Conservation (phyloP, 768 basidiomycete genomes). For the Amanita pseudoporphyria region DNA sequence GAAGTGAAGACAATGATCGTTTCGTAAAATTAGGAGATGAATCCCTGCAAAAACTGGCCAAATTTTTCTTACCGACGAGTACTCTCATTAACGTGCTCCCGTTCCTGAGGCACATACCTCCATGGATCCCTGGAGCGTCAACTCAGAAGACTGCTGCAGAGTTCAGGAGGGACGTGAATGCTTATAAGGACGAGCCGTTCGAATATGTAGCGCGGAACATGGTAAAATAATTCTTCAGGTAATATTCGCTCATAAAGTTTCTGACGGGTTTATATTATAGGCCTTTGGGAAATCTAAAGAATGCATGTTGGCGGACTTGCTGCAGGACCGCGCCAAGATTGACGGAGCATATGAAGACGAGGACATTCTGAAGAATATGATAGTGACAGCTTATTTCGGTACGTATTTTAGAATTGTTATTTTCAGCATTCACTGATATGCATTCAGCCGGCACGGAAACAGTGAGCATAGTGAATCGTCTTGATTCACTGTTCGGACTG, state of each 20-base stretch:
- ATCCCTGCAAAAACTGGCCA: too few relatives aligned
- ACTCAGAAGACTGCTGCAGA: slow-evolving; percentile 1
- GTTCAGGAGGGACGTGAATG: not conserved
- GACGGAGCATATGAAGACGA: not conserved
- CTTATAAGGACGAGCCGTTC: not conserved
- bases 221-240: not conserved
- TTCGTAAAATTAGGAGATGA: not conserved
- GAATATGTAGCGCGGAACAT: not conserved
- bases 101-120: too few relatives aligned
- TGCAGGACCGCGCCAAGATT: not conserved
- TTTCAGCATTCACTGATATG: too few relatives aligned
- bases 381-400: not conserved
- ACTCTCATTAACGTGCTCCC: slow-evolving; percentile 4
- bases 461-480: not conserved
- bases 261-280: not conserved
- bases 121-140: too few relatives aligned
- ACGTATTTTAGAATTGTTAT: too few relatives aligned
- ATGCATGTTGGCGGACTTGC: not conserved
- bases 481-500: too few relatives aligned
- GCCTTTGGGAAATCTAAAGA: not conserved
- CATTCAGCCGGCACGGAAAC: not conserved
- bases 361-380: not conserved
- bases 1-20: not conserved
- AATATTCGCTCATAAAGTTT: not conserved
- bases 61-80: not conserved